These are phyloP conservation scores for Paecilomyces niveus DNA, from an alignment of 2,329 filamentous ascomycete species.

Conservation along the genomic window DNA sequence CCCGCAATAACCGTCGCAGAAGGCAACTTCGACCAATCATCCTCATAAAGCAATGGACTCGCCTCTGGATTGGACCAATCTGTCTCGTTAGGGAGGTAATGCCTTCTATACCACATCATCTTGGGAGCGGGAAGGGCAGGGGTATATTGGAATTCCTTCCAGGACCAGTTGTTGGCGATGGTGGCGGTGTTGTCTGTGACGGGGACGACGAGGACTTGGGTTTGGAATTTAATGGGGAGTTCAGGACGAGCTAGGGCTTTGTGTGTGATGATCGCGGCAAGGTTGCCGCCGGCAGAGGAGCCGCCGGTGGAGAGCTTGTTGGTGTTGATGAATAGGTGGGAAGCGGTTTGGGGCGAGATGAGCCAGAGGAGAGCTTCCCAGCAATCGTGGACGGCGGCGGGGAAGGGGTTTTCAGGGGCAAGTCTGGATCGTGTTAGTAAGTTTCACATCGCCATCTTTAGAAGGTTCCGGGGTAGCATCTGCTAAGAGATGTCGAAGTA, in stretches of 20 bases:
- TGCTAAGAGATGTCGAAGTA: background rate
- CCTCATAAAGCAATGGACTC: slow-evolving; percentile 46
- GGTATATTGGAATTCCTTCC: slow-evolving; percentile 44
- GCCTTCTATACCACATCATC: slow-evolving; percentile 55
- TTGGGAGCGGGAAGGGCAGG: slow-evolving; percentile 49
- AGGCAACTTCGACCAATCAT: slow-evolving; percentile 46
- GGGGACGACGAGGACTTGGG: slow-evolving; percentile 51
- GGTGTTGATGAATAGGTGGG: slow-evolving; percentile 33
- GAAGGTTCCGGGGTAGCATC: background rate
- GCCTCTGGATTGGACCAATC: slow-evolving; percentile 47
- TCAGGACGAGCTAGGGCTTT: slow-evolving; percentile 34
- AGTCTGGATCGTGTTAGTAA: slow-evolving; percentile 31
- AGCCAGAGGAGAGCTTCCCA: slow-evolving; percentile 50
- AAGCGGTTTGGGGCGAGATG: slow-evolving; percentile 33
- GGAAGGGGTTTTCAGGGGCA: slow-evolving; percentile 51
- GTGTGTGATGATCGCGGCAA: slow-evolving; percentile 49
- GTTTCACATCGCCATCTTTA: background rate
- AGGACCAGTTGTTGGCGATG: slow-evolving; percentile 39
- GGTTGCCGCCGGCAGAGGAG: slow-evolving; percentile 47
- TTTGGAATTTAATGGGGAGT: slow-evolving; percentile 32
- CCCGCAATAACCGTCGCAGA: slow-evolving; percentile 48
- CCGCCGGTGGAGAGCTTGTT: slow-evolving; percentile 43
- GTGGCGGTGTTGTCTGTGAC: slow-evolving; percentile 53
- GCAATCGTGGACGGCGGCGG: slow-evolving; percentile 50
- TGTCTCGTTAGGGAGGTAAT: slow-evolving; percentile 46